Base-by-base conservation (phyloP, 371 early-diverging fungal genomes). In the Mucor circinelloides region DNA sequence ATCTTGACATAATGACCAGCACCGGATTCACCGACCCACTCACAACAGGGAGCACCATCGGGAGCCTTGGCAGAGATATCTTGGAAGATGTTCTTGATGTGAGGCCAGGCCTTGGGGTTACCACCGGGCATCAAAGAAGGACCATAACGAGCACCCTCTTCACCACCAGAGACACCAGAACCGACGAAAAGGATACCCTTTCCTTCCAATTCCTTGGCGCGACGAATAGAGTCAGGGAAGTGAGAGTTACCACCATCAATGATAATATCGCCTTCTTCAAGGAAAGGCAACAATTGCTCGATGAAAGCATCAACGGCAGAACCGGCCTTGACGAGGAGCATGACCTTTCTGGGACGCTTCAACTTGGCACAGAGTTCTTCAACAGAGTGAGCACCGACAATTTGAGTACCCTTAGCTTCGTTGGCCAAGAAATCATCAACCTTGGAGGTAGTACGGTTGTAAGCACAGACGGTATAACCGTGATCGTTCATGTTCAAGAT, bases 1-100 rank as follows among this genome's bases (percentile, higher is more conserved):
- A 99, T 99, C 90, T 99, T 99, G 77, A 99, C 99, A 82, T 97
- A 99, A 89, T 99, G 99, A 34, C 99, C 99, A 36, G 99, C 93
- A 50, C 99, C 99, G 54, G 93, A 91, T 70, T 94, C 94, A 68
- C 99, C 99, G 65, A 99, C 97, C 97, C 99, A 98, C 84, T 97
- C 97, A 81, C 99, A 99, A 91, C 99, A 99, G 52, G 98, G 94
- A 71, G 92, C 91, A 66, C 90, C 91, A 74, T 89, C 89, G 59
- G 87, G 85, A 69, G 94, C 93, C 83, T 91, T 92, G 78, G 98
- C 99, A 64, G 99, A 84, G 71, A 98, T 94, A 50, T 91, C 90
- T 82, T 97, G 96, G 91, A 99, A 96, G 75, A 99, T 96, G 62
- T 90, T 87, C 88, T 96, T 92, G 75, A 97, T 85, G 68, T 86